Evolutionary conservation across 2,329 filamentous ascomycete genomes (phyloP), one percentile per base, ranked within the genome.

Genomic region (Colletotrichum spinosum): DNA sequence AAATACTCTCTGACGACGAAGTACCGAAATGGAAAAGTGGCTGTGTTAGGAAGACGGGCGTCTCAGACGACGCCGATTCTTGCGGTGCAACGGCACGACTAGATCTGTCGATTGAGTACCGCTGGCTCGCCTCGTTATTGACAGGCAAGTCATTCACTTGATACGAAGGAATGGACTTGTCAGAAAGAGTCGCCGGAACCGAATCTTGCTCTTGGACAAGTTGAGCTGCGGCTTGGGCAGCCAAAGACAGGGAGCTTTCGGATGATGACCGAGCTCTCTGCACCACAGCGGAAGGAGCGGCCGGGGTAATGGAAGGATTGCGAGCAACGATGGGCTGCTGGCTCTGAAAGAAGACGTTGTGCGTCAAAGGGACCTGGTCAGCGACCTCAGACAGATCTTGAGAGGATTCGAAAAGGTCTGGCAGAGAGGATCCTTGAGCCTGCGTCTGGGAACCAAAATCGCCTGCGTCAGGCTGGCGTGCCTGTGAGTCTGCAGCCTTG

Each of bases 31-130:
- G 49, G 35, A 67, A 67, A 35, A 54, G 17, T 46, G 58, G 37
- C 45, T 68, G 63, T 8, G 57, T 63, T 7, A 53, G 25, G n/a
- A 66, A 63, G n/a, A 66, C n/a, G 9, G 53, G 58, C 11, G 46
- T 42, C 39, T 58, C 41, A n/a, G 41, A 10, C 38, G 61, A 33
- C 12, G 41, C 58, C 12, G 59, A 44, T 6, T 49, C 48, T 13
- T 49, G 63, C 13, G 8, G 53, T 8, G 8, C 35, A 8, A 39
- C n/a, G 13, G 34, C 53, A 17, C 11, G 12, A 46, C 33, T 17
- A 12, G 50, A 64, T 33, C 2, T 15, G 11, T 45, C 39, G 35
- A 39, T 25, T 15, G 53, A 63, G 33, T 63, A 15, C 25, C 1
- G 25, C 25, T 25, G 25, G 11, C 37, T 46, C 17, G 46, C 35